A percentile compares a stretch with the other conserved stretches of the same genome.
Conservation (phyloP, 371 early-diverging fungal genomes). For the Mucor indicus region DNA sequence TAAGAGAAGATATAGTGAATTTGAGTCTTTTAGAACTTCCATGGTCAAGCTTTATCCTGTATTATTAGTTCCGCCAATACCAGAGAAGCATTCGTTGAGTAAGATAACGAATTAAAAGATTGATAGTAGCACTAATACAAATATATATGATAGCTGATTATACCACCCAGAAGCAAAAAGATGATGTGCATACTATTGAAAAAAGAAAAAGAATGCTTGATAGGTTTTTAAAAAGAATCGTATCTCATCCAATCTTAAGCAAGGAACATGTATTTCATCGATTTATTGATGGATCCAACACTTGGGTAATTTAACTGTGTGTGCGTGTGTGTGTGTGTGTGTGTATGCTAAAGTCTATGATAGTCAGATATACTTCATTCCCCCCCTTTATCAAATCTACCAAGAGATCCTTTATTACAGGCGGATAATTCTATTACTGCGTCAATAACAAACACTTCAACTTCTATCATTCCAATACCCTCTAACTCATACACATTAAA, state of each 20-base stretch:
- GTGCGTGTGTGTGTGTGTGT: too few relatives aligned
- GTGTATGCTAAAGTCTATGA: background rate
- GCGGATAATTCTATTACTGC: slow-evolving; percentile 13
- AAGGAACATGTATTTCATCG: slow-evolving; percentile 86
- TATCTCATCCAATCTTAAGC: slow-evolving; percentile 78
- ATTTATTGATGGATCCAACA: slow-evolving; percentile 71
- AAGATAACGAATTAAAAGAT: slow-evolving; percentile 18
- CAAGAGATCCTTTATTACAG: slow-evolving; percentile 52
- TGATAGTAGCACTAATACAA: background rate
- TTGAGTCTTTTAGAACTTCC: slow-evolving; percentile 79
- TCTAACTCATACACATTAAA: slow-evolving; percentile 44
- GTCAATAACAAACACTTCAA: slow-evolving; percentile 1
- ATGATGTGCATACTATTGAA: slow-evolving; percentile 79
- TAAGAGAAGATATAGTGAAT: slow-evolving; percentile 91
- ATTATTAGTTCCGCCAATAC: slow-evolving; percentile 89
- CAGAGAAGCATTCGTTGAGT: slow-evolving; percentile 89
- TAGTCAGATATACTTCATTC: slow-evolving; percentile 12
- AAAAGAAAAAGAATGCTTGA: slow-evolving; percentile 88
- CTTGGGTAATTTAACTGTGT: slow-evolving; percentile 43
- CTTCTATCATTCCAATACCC: slow-evolving; percentile 38
- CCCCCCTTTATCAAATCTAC: slow-evolving; percentile 58
- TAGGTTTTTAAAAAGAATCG: slow-evolving; percentile 81
- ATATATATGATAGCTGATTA: slow-evolving; percentile 60
- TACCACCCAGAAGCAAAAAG: slow-evolving; percentile 70
- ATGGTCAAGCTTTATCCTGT: slow-evolving; percentile 79